Percentiles rank a stretch among this genome's conserved stretches.
phyloP scores from a whole-genome alignment of 179 eudicot species.

The Monotropa hypopitys region DNA sequence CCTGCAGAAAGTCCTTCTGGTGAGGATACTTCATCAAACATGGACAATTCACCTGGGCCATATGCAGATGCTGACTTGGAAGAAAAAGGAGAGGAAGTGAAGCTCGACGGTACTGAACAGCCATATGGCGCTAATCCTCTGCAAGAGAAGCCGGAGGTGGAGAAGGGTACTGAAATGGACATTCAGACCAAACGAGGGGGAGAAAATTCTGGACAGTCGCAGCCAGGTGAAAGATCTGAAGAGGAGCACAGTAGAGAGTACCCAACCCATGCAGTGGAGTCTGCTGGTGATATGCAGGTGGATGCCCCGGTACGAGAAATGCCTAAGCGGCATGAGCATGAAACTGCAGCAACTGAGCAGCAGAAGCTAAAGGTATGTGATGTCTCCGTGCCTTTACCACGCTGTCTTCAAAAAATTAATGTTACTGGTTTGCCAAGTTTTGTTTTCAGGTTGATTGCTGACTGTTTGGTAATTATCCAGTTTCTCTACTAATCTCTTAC shows the following conservation, averaged over 20 bases:
- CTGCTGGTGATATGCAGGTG: conserved; percentile 20
- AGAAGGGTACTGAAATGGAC: conserved; percentile 17
- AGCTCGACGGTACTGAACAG: conserved; percentile 18
- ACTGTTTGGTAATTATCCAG: background rate
- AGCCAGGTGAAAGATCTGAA: conserved; percentile 32
- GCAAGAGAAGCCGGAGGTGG: conserved; percentile 16
- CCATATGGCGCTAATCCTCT: conserved; percentile 10
- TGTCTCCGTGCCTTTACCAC: background rate
- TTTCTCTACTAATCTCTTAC: background rate
- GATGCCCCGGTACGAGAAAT: conserved; percentile 20
- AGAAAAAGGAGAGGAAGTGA: conserved; percentile 33
- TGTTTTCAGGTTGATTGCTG: background rate
- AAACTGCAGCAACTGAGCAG: conserved; percentile 23
- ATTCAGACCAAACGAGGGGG: conserved; percentile 29
- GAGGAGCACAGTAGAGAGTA: conserved; percentile 21
- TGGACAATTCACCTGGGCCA: conserved; percentile 56
- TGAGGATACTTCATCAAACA: conserved; percentile 62
- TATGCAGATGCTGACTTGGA: conserved; percentile 47
- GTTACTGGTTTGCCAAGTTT: background rate
- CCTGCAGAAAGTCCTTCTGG: conserved; percentile 52
- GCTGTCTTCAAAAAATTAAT: background rate
- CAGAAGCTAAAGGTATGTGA: conserved; percentile 44
- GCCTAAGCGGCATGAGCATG: conserved; percentile 23
- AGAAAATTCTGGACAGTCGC: conserved; percentile 31
- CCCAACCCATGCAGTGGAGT: conserved; percentile 16